Percentiles rank a stretch among this genome's conserved stretches.
These are phyloP conservation scores for Coemansia sp. DNA, from an alignment of 192 early-diverging fungal genomes.

Conservation along the genomic window DNA sequence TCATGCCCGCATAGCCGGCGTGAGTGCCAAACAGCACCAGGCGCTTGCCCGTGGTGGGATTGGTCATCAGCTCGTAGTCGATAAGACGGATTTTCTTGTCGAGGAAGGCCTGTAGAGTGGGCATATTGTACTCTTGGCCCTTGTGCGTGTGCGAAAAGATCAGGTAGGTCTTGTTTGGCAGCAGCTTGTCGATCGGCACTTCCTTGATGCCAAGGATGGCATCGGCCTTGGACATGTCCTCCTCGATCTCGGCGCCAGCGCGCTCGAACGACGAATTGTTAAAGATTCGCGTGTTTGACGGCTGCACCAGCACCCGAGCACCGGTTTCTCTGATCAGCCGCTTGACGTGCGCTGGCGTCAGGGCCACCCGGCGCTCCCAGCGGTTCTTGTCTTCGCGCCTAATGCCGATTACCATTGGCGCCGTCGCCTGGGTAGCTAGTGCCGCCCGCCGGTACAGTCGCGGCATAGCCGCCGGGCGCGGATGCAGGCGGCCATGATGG, in stretches of 20 bases:
- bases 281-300: constrained; percentile 87
- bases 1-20: constrained; percentile 93
- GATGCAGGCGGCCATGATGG: no score
- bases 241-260: constrained; percentile 77
- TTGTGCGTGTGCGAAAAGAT: constrained; percentile 98
- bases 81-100: constrained; percentile 90
- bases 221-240: constrained; percentile 85
- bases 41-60: constrained; percentile 61
- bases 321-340: constrained; percentile 79
- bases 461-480: no score
- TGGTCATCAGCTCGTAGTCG: constrained; percentile 92
- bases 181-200: constrained; percentile 74
- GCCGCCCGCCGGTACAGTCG: background rate
- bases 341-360: constrained; percentile 82
- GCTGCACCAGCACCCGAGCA: constrained; percentile 82
- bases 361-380: constrained; percentile 91
- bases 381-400: constrained; percentile 94
- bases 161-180: constrained; percentile 85
- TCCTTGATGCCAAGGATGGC: constrained; percentile 97
- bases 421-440: background rate
- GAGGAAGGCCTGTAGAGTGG: constrained; percentile 75
- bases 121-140: constrained; percentile 92
- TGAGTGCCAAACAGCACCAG: constrained; percentile 89
- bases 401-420: constrained; percentile 62
- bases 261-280: constrained; percentile 76